phyloP scores from a whole-genome alignment of 495 filamentous ascomycete genomes.

The Lentithecium fluviatile region DNA sequence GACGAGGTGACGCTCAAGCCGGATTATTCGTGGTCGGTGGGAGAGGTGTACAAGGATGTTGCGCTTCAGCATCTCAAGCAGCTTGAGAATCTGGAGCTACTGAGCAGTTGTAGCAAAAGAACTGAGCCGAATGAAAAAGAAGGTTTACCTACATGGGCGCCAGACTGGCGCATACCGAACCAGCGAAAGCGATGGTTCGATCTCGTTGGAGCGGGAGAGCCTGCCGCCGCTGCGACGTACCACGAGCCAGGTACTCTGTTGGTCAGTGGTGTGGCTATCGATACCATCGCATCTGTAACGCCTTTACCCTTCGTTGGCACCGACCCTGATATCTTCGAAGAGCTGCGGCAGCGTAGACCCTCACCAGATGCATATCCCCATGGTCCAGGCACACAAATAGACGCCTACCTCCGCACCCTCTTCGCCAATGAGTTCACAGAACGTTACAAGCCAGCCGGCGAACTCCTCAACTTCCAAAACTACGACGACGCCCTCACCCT shows the following conservation, averaged over 20 bases:
- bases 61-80: not conserved
- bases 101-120: not conserved
- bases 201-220: constrained; percentile 1
- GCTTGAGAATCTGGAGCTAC: not conserved
- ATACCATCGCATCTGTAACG: not conserved
- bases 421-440: constrained; percentile 5
- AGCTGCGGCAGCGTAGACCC: not conserved
- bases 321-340: not conserved
- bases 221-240: not conserved
- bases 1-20: not conserved
- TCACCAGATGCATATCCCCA: not conserved
- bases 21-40: not conserved
- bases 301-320: not conserved
- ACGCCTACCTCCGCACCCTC: not conserved
- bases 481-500: not conserved
- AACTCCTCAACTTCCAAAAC: constrained; percentile 4
- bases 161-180: constrained; percentile 2
- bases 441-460: constrained; percentile 2
- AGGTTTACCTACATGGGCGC: not conserved
- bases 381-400: not conserved
- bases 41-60: constrained; percentile 2
- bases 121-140: not conserved
- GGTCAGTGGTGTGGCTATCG: not conserved
- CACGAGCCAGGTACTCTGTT: not conserved
- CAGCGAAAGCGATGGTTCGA: constrained; percentile 3